phyloP scores from a whole-genome alignment of 371 early-diverging fungal genomes.

The Mucor piriformis region DNA sequence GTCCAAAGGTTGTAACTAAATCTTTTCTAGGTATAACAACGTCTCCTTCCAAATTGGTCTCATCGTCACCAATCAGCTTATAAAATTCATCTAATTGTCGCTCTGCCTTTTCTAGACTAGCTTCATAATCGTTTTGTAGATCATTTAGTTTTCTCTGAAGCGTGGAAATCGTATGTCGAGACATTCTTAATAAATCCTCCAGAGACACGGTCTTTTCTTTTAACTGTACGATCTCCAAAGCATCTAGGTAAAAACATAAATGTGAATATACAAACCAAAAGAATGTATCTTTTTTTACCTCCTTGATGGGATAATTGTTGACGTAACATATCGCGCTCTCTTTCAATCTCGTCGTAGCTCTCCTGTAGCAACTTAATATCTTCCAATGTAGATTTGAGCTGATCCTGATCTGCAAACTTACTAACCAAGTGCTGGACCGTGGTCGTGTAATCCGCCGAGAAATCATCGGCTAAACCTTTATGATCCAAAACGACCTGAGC shows the following conservation, averaged over 20 bases:
- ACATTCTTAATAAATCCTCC: conserved; percentile 79
- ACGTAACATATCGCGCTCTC: conserved; percentile 57
- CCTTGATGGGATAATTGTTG: conserved; percentile 38
- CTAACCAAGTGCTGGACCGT: conserved; percentile 77
- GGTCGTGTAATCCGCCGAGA: conserved; percentile 59
- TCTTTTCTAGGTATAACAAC: conserved; percentile 38
- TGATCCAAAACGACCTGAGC: conserved; percentile 85
- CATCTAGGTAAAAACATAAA: conserved; percentile 17
- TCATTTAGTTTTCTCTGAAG: conserved; percentile 74
- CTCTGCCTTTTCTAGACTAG: conserved; percentile 70
- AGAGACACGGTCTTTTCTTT: conserved; percentile 76
- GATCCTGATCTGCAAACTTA: conserved; percentile 80
- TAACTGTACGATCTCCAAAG: conserved; percentile 45
- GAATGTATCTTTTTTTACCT: too few species aligned
- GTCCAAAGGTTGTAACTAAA: conserved; percentile 39
- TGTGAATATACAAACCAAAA: not conserved
- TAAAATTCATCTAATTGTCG: conserved; percentile 73
- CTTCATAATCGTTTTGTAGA: conserved; percentile 66
- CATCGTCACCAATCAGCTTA: conserved; percentile 63
- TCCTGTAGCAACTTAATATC: conserved; percentile 64
- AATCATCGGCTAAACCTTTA: conserved; percentile 73
- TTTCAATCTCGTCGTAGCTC: conserved; percentile 34
- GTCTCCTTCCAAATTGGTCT: conserved; percentile 44
- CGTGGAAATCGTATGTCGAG: conserved; percentile 79
- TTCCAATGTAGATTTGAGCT: conserved; percentile 65